Percentiles rank a stretch among this genome's conserved stretches.
Conservation (phyloP, 371 early-diverging fungal genomes). For the Actinomortierella wolfii region DNA sequence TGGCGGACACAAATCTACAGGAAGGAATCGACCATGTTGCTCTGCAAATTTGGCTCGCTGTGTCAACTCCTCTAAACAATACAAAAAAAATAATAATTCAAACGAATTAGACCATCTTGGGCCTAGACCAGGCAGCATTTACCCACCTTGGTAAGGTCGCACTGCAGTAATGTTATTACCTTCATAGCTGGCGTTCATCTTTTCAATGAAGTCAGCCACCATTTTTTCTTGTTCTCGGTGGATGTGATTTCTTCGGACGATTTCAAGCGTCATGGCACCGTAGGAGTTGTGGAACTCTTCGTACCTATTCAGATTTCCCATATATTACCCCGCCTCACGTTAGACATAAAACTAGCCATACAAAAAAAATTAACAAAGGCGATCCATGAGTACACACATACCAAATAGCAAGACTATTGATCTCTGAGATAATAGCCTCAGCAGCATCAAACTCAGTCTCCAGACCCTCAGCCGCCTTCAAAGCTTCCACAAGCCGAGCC, state of each 20-base stretch:
- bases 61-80: slow-evolving; percentile 17
- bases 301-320: slow-evolving; percentile 16
- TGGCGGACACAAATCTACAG: slow-evolving; percentile 42
- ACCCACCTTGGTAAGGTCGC: too few species aligned
- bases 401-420: slow-evolving; percentile 36
- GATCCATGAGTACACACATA: slow-evolving; percentile 3
- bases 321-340: neutral
- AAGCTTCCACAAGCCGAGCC: slow-evolving; percentile 10
- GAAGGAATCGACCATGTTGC: slow-evolving; percentile 30
- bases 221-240: slow-evolving; percentile 23
- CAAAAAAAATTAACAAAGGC: neutral
- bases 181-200: slow-evolving; percentile 14
- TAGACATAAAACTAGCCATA: neutral
- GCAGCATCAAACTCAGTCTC: slow-evolving; percentile 21
- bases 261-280: slow-evolving; percentile 27
- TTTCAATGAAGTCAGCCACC: slow-evolving; percentile 18
- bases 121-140: too few species aligned
- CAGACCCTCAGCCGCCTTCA: slow-evolving; percentile 12
- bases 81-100: neutral
- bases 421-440: slow-evolving; percentile 27
- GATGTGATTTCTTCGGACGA: slow-evolving; percentile 32
- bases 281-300: slow-evolving; percentile 44
- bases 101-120: too few species aligned
- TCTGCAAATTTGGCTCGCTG: slow-evolving; percentile 25
- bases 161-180: slow-evolving; percentile 14